Conservation (phyloP, 73 alveolate species). For the Paramecium bursaria region DNA sequence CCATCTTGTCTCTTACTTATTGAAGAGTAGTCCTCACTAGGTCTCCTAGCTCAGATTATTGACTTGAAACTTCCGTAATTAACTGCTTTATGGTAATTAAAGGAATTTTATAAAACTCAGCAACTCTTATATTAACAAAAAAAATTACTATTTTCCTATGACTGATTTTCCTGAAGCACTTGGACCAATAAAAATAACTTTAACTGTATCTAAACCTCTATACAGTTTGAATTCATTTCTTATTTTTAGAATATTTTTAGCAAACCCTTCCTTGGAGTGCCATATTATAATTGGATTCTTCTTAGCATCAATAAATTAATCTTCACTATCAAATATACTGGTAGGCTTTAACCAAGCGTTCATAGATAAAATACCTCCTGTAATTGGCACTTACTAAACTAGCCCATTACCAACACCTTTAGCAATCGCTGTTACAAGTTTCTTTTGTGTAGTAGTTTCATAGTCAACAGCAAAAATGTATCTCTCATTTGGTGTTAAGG, state of each 20-base stretch:
- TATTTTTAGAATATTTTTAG: slow-evolving; percentile 76
- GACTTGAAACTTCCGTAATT: slow-evolving; percentile 57
- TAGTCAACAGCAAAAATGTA: slow-evolving; percentile 77
- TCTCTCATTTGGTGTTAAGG: slow-evolving; percentile 42
- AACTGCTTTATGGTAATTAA: slow-evolving; percentile 41
- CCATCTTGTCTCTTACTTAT: slow-evolving; percentile 32
- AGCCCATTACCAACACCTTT: slow-evolving; percentile 36
- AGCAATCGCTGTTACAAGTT: slow-evolving; percentile 29
- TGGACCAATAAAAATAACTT: slow-evolving; percentile 75
- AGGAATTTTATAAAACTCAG: slow-evolving; percentile 37
- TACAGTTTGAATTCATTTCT: slow-evolving; percentile 79
- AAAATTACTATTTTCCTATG: slow-evolving; percentile 64
- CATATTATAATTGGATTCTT: slow-evolving; percentile 66
- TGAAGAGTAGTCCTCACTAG: slow-evolving; percentile 55
- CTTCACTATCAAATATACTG: slow-evolving; percentile 9
- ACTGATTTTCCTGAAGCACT: slow-evolving; percentile 76
- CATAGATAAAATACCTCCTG: slow-evolving; percentile 1
- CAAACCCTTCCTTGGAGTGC: slow-evolving; percentile 79
- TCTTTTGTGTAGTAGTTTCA: slow-evolving; percentile 43
- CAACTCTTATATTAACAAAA: no score
- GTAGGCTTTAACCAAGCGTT: slow-evolving; percentile 45
- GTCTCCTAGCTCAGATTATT: slow-evolving; percentile 68
- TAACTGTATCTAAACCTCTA: slow-evolving; percentile 78
- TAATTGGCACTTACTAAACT: not conserved
- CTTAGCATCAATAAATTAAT: slow-evolving; percentile 20